phyloP scores from a whole-genome alignment of 805 yeast species.

The Starmerella tilneyi region DNA sequence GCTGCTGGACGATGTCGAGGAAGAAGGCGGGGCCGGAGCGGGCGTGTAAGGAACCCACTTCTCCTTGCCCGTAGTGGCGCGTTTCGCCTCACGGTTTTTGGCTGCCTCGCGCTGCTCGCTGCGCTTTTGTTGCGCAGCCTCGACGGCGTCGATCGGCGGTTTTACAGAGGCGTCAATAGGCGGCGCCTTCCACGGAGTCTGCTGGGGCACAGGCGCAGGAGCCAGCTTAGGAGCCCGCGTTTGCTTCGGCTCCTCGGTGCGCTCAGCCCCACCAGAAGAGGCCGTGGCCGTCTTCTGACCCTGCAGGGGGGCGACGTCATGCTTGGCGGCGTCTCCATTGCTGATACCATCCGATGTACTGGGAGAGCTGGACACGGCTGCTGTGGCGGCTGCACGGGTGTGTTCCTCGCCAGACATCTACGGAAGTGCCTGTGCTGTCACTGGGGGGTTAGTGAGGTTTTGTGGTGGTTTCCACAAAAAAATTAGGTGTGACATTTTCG shows the following conservation, averaged over 20 bases:
- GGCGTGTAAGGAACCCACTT: conserved; percentile 35
- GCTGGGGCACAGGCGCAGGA: conserved; percentile 57
- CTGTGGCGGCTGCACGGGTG: conserved; percentile 4
- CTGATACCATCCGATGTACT: conserved; percentile 1
- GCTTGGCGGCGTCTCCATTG: conserved; percentile 4
- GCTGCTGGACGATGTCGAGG: conserved; percentile 2
- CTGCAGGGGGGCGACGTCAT: not conserved
- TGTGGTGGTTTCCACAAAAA: not conserved
- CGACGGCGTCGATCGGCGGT: conserved; percentile 17
- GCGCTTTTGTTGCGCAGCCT: conserved; percentile 14
- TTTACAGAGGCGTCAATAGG: conserved; percentile 15
- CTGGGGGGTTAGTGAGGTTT: conserved; percentile 2
- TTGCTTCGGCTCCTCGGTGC: conserved; percentile 1
- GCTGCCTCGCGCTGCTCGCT: conserved; percentile 8
- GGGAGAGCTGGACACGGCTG: not conserved
- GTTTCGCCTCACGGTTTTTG: conserved; percentile 9
- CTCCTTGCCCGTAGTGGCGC: conserved; percentile 40
- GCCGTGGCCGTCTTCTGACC: not conserved
- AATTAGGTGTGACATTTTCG: conserved; percentile 5
- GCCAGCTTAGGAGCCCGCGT: conserved; percentile 33
- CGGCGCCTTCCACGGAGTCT: conserved; percentile 49
- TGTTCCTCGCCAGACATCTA: conserved; percentile 8
- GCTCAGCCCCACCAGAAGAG: not conserved
- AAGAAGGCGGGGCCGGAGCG: conserved; percentile 13
- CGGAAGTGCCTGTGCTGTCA: conserved; percentile 5